Evolutionary conservation across 768 basidiomycete species (phyloP).

Genomic region (Mycena rebaudengoi): DNA sequence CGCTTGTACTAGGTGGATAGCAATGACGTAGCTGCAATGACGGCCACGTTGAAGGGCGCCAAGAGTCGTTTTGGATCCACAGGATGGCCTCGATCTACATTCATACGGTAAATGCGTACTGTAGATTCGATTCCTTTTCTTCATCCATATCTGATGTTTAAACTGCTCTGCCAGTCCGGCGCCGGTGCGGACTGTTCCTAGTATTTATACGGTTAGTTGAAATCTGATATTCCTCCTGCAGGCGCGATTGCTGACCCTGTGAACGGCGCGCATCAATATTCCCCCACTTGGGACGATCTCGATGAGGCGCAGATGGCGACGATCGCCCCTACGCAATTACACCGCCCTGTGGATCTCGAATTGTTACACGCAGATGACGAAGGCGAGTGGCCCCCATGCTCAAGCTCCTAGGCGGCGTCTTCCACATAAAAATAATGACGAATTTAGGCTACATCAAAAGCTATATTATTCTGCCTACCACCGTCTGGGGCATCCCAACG

Average conservation of each 20-base stretch:
- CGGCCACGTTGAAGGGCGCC: constrained; percentile 12
- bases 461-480: constrained; percentile 38
- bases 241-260: constrained; percentile 21
- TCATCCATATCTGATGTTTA: neutral
- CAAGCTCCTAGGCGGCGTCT: neutral
- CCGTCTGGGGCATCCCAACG: constrained; percentile 29
- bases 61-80: constrained; percentile 15
- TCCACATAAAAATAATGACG: neutral
- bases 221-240: neutral
- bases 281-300: constrained; percentile 39
- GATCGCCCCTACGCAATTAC: constrained; percentile 36
- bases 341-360: constrained; percentile 43
- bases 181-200: neutral
- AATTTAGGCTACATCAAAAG: constrained; percentile 38
- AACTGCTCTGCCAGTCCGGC: constrained; percentile 16
- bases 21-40: neutral
- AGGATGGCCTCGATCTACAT: constrained; percentile 6
- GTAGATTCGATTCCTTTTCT: neutral
- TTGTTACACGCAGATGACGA: constrained; percentile 43
- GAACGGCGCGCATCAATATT: constrained; percentile 26
- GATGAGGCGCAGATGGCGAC: constrained; percentile 36
- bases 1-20: constrained; percentile 11
- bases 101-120: constrained; percentile 11
- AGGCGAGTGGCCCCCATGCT: constrained; percentile 37
- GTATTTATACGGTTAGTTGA: neutral